Evolutionary conservation across 768 basidiomycete species (phyloP), one percentile per base, ranked within the genome.

Genomic region (Hericium coralloides): DNA sequence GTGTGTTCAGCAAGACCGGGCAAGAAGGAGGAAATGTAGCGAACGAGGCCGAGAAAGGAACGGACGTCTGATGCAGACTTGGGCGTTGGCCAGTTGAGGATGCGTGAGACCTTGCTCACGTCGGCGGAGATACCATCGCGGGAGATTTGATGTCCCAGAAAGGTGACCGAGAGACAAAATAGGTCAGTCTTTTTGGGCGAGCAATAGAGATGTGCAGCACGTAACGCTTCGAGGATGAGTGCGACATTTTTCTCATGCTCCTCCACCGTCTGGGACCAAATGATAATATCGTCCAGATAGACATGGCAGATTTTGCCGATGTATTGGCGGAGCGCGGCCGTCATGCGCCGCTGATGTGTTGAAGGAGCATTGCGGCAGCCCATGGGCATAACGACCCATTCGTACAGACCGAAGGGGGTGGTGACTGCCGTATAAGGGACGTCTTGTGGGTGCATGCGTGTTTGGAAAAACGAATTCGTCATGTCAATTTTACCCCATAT

Each of bases 221-320:
- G 56, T 3, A 67, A 57, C 1, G 64, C 58, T 0, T 52, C 8
- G 22, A 67, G 53, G 12, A 67, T 48, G 17, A 56, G 56, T 7
- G 18, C 2, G 20, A 66, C 56, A 49, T 66, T 49, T 2, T 54
- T 23, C 4, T 56, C 53, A 37, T 68, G 67, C 5, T 63, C 66
- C 22, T 60, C 56, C 5, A 59, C 38, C 1, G 66, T 52, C n/a
- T 9, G 9, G 47, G 47, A 48, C 60, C 26, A 9, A n/a, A n/a
- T n/a, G n/a, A n/a, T n/a, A n/a, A n/a, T n/a, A n/a, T n/a, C n/a
- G n/a, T n/a, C n/a, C n/a, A 79, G 64, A 57, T 79, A 79, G 0
- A 76, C 68, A 56, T 78, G 73, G 52, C 74, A 74, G 51, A 77
- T 70, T 1, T 65, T 63, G 0, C 77, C 75, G 25, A 81, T 68